Conservation (phyloP, 129 eudicot species). For the Flaveria trinervia region DNA sequence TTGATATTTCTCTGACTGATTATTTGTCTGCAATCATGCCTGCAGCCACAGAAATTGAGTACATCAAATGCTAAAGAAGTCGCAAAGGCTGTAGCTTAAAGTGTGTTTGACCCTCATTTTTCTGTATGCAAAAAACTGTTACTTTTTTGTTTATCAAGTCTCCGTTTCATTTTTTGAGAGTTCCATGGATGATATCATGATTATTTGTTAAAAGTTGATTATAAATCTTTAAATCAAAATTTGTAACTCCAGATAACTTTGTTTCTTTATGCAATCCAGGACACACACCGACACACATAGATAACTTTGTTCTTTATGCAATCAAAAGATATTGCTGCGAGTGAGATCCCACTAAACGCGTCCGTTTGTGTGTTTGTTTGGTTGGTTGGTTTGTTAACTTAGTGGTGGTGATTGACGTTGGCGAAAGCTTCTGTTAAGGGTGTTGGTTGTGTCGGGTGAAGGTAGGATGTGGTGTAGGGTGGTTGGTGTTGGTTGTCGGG, state of each 20-base stretch:
- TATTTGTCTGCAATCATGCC: constrained; percentile 9
- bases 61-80: constrained; percentile 43
- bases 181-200: not conserved
- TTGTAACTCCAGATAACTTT: not conserved
- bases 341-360: no score
- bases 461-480: no score
- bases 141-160: constrained; percentile 4
- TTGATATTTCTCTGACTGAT: constrained; percentile 10
- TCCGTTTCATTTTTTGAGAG: constrained; percentile 35
- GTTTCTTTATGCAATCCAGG: not conserved
- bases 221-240: not conserved
- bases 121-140: constrained; percentile 33
- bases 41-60: constrained; percentile 51
- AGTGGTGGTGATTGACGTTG: no score
- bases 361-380: no score
- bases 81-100: constrained; percentile 45
- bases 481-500: no score
- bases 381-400: no score
- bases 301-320: no score
- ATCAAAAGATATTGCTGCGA: no score
- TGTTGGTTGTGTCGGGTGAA: no score
- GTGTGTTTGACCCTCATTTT: constrained; percentile 13
- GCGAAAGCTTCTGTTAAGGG: no score
- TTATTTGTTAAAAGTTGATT: constrained; percentile 3
- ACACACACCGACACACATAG: not conserved